Base-by-base conservation (phyloP, 169 alveolate genomes). In the Toxoplasma gondii region DNA sequence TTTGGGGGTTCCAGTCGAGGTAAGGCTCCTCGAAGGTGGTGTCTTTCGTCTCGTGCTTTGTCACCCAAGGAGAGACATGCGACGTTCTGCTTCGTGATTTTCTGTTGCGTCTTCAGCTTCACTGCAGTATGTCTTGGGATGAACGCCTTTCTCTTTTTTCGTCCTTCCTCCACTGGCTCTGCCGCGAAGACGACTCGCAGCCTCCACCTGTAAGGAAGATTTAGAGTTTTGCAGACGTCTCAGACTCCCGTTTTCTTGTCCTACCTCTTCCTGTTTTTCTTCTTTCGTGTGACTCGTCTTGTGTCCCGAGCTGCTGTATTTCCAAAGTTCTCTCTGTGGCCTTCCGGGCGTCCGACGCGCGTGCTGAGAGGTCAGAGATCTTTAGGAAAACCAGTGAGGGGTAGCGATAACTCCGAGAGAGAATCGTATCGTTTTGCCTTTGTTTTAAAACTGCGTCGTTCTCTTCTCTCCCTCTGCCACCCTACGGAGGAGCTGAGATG, bases 171-270 rank as follows among this genome's bases (percentile, higher is more conserved):
- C 90, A 82, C 53, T 82, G 86, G 86, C 49, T 38, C 39, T 19
- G 86, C 4, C 86, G 86, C 22, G 39, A 17, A 17, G 86, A 78
- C 45, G 86, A 78, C 86, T 38, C 86, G 29, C 39, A 24, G 2
- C 86, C 86, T 16, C 86, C 86, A 19, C 86, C 86, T 41, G 86
- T 78, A 78, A 78, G 86, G n/a, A 16, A 16, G 74, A 64, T 64
- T 31, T 19, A 27, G 34, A 27, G 74, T 27, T 78, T 36, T 12
- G 9, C n/a, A 64, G 31, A 64, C 74, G 7, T 22, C 22, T 64
- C 22, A 16, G 34, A 22, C 34, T 12, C n/a, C 7, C n/a, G 74
- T 64, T 64, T 64, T 27, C 74, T 64, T 4, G 9, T 4, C 7
- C 7, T 31, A 1, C n/a, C 1, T 16, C 7, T 16, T 64, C 74